Evolutionary conservation across 1,284 basidiomycete species (phyloP).

Genomic region (Agroathelia rolfsii): DNA sequence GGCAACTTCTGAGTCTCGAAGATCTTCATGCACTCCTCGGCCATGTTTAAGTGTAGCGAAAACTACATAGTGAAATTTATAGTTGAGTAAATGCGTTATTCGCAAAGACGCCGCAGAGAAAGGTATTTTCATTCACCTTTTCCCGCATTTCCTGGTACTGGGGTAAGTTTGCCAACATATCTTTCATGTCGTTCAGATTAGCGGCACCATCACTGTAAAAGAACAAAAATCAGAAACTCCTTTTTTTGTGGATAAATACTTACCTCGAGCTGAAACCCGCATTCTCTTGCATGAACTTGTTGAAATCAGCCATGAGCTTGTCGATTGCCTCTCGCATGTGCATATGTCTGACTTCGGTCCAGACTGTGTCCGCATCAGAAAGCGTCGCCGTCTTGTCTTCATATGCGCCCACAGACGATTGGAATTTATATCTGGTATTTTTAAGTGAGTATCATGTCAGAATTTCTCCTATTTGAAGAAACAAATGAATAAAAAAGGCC

Average conservation of each 20-base stretch:
- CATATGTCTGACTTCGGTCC: conserved; percentile 89
- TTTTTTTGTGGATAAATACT: too few species aligned
- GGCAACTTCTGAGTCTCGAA: conserved; percentile 88
- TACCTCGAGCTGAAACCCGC: conserved; percentile 85
- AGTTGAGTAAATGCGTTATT: background rate
- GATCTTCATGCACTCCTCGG: conserved; percentile 91
- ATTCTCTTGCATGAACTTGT: conserved; percentile 87
- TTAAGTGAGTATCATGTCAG: conserved; percentile 1
- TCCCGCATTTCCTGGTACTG: conserved; percentile 95
- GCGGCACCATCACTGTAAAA: conserved; percentile 61
- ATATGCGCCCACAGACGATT: conserved; percentile 68
- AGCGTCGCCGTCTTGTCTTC: conserved; percentile 85
- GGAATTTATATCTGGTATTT: conserved; percentile 77
- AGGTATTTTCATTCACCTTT: conserved; percentile 46
- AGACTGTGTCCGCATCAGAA: conserved; percentile 82
- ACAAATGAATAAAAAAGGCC: conserved; percentile 2
- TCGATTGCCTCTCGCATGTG: conserved; percentile 99
- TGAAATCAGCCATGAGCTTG: conserved; percentile 92
- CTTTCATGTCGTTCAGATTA: conserved; percentile 95
- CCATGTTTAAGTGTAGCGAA: conserved; percentile 94
- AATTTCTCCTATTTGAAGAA: too few species aligned
- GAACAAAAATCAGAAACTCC: conserved; percentile 8
- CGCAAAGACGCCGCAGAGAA: conserved; percentile 5
- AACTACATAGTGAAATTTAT: conserved; percentile 42
- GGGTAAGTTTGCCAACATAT: conserved; percentile 93